Conservation (phyloP, 2,329 filamentous ascomycete genomes). For the Verticillium nonalfalfae region DNA sequence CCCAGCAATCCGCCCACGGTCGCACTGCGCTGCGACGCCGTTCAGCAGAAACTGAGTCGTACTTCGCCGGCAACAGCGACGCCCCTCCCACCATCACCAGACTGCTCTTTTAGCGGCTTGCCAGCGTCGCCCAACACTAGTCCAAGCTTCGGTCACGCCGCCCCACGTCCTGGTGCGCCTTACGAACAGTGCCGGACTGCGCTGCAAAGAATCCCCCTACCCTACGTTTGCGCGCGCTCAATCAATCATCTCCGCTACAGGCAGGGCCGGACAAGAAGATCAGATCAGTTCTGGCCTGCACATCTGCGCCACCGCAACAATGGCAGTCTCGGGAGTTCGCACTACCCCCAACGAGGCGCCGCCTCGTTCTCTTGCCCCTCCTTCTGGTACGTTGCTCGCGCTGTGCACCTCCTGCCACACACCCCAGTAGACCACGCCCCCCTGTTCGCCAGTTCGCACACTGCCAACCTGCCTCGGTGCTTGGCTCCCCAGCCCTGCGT, state of each 20-base stretch:
- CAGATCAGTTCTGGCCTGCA: neutral
- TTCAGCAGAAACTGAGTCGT: neutral
- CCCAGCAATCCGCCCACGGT: neutral
- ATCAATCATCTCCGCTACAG: neutral
- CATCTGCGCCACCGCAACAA: neutral
- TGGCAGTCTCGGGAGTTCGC: neutral
- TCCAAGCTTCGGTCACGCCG: neutral
- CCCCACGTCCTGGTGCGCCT: neutral
- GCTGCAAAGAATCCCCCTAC: neutral
- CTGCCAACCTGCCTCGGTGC: neutral
- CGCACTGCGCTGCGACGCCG: neutral
- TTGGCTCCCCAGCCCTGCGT: neutral
- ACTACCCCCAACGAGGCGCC: neutral
- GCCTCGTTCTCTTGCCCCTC: neutral
- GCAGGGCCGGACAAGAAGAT: neutral
- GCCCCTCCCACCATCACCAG: neutral
- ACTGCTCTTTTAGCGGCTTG: neutral
- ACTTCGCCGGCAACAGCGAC: neutral
- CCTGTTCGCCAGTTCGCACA: neutral
- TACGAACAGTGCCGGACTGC: neutral
- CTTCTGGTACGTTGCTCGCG: neutral
- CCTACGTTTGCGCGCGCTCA: neutral
- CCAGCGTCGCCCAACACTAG: neutral
- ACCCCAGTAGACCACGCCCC: neutral
- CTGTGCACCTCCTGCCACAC: neutral